Evolutionary conservation across 2,329 filamentous ascomycete genomes (phyloP).

Genomic region (Penicillium sp.): DNA sequence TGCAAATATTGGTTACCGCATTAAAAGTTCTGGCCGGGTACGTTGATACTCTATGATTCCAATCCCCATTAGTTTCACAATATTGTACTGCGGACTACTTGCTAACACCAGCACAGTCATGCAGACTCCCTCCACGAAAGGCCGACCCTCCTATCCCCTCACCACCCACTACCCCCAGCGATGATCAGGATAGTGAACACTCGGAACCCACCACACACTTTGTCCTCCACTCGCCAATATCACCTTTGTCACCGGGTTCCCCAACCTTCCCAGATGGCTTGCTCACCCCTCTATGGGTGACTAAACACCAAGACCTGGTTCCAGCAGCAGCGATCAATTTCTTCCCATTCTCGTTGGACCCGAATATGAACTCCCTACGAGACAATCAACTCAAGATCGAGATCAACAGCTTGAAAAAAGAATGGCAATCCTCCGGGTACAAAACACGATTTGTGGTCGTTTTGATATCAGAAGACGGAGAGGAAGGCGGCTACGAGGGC

Average conservation of each 20-base stretch:
- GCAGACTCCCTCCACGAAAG: constrained; percentile 61
- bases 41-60: constrained; percentile 37
- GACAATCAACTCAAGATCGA: constrained; percentile 88
- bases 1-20: constrained; percentile 56
- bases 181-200: constrained; percentile 41
- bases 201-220: constrained; percentile 46
- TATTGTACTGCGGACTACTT: neutral
- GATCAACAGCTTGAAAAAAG: constrained; percentile 71
- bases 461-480: constrained; percentile 71
- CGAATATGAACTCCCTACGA: constrained; percentile 69
- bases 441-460: constrained; percentile 75
- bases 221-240: constrained; percentile 85
- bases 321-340: constrained; percentile 79
- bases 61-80: neutral
- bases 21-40: constrained; percentile 79
- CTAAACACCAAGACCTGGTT: constrained; percentile 82
- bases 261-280: constrained; percentile 85
- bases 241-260: constrained; percentile 80
- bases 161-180: constrained; percentile 49
- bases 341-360: constrained; percentile 71
- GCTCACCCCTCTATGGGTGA: constrained; percentile 76
- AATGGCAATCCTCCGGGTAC: constrained; percentile 60
- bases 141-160: constrained; percentile 58
- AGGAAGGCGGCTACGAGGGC: constrained; percentile 57
- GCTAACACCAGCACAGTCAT: constrained; percentile 40